Percentiles rank a stretch among this genome's conserved stretches.
These are phyloP conservation scores for Botrytis fragariae DNA, from an alignment of 2,329 filamentous ascomycete genomes.

Conservation along the genomic window DNA sequence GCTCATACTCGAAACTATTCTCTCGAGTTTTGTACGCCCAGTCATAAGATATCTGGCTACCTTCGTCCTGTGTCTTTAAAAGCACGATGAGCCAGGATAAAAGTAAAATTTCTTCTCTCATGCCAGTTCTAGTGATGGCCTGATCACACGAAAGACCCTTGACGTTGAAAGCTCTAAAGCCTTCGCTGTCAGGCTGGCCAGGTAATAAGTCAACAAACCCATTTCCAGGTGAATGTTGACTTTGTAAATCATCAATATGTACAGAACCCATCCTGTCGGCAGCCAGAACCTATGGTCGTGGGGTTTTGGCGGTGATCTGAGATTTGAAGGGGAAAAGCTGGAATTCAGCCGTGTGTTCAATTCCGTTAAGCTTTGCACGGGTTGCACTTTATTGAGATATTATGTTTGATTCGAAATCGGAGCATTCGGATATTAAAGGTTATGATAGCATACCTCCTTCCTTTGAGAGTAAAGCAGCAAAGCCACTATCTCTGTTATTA, in stretches of 20 bases:
- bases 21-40: conserved; percentile 40
- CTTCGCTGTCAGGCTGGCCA: conserved; percentile 21
- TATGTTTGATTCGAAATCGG: neutral
- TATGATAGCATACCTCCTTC: neutral
- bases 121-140: conserved; percentile 35
- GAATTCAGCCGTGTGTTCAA: neutral
- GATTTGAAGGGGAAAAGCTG: neutral
- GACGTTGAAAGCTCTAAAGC: conserved; percentile 36
- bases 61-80: conserved; percentile 43
- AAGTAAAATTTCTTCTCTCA: conserved; percentile 44
- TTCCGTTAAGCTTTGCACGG: neutral
- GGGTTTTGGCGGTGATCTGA: neutral
- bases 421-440: neutral
- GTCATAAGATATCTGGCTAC: conserved; percentile 39
- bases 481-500: neutral
- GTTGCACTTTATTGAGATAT: neutral
- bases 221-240: conserved; percentile 14
- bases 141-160: conserved; percentile 34
- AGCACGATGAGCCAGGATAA: conserved; percentile 47
- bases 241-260: conserved; percentile 18
- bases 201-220: conserved; percentile 9
- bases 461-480: neutral
- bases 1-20: conserved; percentile 26
- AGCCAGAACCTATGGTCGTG: neutral
- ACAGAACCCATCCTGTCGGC: conserved; percentile 22